Base-by-base conservation (phyloP, 768 basidiomycete genomes). In the Rhodotorula toruloides region DNA sequence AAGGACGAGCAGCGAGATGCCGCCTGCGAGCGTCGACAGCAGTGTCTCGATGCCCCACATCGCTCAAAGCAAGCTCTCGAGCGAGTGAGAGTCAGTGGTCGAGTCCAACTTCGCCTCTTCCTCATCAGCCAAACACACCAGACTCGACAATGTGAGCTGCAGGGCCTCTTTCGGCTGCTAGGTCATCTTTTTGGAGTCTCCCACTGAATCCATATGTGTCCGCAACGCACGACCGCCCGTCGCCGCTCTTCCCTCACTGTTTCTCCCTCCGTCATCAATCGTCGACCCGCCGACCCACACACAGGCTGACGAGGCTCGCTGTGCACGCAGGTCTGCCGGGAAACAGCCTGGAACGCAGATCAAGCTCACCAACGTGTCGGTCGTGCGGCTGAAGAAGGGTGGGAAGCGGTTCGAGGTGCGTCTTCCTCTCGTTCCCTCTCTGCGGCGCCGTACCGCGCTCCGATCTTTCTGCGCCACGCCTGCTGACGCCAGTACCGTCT, bases 381-480 rank as follows among this genome's bases (percentile, higher is more conserved):
- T 98, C 77, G 96, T 99, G 42, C 86, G 92, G 52, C 81, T 96
- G 55, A 96, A 92, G 82, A 98, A 98, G 77, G 91, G 88, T 52
- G 96, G 96, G 47, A 97, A 97, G 79, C 86, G 96, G 54, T 98
- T 96, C 77, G 96, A 99, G 83, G 93, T 91, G 72, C n/a, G 80
- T 76, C 29, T n/a, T 13, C 25, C 16, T n/a, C 10, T 50, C 49
- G 43, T n/a, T n/a, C n/a, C n/a, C n/a, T n/a, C n/a, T n/a, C n/a
- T n/a, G n/a, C n/a, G n/a, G n/a, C n/a, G n/a, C n/a, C n/a, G n/a
- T n/a, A n/a, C n/a, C n/a, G n/a, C n/a, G n/a, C n/a, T n/a, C n/a
- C n/a, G n/a, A n/a, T n/a, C n/a, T n/a, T n/a, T n/a, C n/a, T n/a
- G n/a, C n/a, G 27, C 27, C 58, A 3, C 48, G 22, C 19, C 55